Base-by-base conservation (phyloP, 2,329 filamentous ascomycete genomes). In the Fusarium secorum region DNA sequence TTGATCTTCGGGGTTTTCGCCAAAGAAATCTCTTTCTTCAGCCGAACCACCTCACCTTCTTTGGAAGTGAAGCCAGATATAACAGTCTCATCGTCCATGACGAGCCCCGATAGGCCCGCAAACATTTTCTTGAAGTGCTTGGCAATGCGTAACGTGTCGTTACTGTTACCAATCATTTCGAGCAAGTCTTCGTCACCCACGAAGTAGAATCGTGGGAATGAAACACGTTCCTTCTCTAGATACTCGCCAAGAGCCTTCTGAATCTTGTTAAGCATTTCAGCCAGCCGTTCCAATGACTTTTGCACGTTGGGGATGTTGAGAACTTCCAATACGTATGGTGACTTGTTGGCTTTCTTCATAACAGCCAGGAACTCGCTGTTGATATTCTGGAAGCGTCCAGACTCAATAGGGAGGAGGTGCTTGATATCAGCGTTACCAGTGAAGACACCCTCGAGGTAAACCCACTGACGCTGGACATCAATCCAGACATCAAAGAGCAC, bases 51-150 rank as follows among this genome's bases (percentile, higher is more conserved):
- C 81, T 99, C 96, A 56, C 92, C 95, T 81, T 99, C 97, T 78
- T 97, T 98, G 0, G 96, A 99, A 5, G 92, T 96, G 76, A 98
- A 95, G 11, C 94, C 95, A 30, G 92, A 91, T 70, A 99, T 98
- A 68, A 93, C 90, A 30, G 90, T 89, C 75, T 98, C 93, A 59
- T 98, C 94, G 73, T 97, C 94, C 85, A 98, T 95, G 44, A 95
- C 85, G 38, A 99, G 87, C 7, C 96, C 96, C 8, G 92, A 95
- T 51, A 99, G 86, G 68, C 96, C 96, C 70, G 97, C 96, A 85
- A 99, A 99, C 96, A 99, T 99, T 86, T 99, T 99, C 81, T 97
- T 95, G 85, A 99, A 94, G 84, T 99, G 97, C 81, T 99, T 99
- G 42, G 96, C 94, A 73, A 99, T 97, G 59, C 96, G 94, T 66